Conservation (phyloP, 2,329 filamentous ascomycete genomes). For the Setomelanomma holmii region DNA sequence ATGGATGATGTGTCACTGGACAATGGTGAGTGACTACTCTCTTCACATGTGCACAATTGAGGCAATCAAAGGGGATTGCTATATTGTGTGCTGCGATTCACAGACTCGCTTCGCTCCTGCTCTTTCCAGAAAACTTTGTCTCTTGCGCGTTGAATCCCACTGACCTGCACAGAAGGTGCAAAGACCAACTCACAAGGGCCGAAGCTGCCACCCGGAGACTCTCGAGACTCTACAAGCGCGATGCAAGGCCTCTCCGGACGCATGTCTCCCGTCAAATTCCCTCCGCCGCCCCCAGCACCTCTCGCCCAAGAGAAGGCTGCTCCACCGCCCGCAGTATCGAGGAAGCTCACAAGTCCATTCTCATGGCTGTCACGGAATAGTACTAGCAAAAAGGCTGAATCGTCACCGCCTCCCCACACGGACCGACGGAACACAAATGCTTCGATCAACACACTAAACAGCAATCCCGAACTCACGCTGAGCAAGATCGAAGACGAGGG, state of each 20-base stretch:
- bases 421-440: slow-evolving; percentile 77
- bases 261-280: slow-evolving; percentile 68
- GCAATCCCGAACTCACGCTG: slow-evolving; percentile 81
- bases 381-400: slow-evolving; percentile 66
- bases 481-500: slow-evolving; percentile 73
- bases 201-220: slow-evolving; percentile 62
- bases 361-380: slow-evolving; percentile 45
- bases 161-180: slow-evolving; percentile 24
- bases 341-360: slow-evolving; percentile 76
- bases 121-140: not conserved
- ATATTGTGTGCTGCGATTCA: no score
- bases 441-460: slow-evolving; percentile 78
- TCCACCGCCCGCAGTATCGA: slow-evolving; percentile 46
- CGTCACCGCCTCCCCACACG: slow-evolving; percentile 61
- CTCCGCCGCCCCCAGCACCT: slow-evolving; percentile 46
- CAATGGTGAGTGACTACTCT: slow-evolving; percentile 57
- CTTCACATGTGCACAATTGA: slow-evolving; percentile 9
- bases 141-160: not conserved
- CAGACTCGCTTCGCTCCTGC: not conserved
- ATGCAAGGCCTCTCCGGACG: slow-evolving; percentile 75
- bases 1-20: slow-evolving; percentile 72
- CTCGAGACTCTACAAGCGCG: slow-evolving; percentile 47
- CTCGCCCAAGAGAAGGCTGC: slow-evolving; percentile 35
- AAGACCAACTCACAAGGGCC: slow-evolving; percentile 47
- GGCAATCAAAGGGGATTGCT: not conserved